phyloP scores from a whole-genome alignment of 768 basidiomycete genomes.

The Phylloporus arenicola region DNA sequence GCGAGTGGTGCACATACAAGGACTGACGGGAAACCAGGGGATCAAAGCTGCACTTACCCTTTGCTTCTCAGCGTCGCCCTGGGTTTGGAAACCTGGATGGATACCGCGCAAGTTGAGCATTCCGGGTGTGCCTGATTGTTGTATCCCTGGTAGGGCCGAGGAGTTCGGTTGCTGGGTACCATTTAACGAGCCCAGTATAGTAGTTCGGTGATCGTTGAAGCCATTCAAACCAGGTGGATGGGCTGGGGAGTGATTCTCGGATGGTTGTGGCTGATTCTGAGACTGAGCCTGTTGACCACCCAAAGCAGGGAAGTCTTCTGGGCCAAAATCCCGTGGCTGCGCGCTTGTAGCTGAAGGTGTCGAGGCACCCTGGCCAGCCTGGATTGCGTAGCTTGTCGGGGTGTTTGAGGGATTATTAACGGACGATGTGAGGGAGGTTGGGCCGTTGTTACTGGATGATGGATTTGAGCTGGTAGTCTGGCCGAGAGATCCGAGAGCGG shows the following conservation, averaged over 20 bases:
- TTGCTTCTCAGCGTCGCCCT: constrained; percentile 60
- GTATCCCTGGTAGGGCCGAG: constrained; percentile 37
- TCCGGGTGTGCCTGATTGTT: constrained; percentile 55
- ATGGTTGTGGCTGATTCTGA: constrained; percentile 27
- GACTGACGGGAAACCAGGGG: neutral
- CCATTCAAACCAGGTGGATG: constrained; percentile 81
- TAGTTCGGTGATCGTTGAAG: constrained; percentile 52
- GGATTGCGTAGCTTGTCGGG: constrained; percentile 74
- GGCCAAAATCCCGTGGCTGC: constrained; percentile 50
- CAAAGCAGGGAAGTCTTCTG: constrained; percentile 86
- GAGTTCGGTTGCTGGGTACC: constrained; percentile 23
- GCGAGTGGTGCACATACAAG: neutral
- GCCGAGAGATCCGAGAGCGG: constrained; percentile 70
- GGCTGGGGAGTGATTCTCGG: constrained; percentile 30
- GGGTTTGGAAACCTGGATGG: constrained; percentile 44
- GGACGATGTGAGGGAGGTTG: constrained; percentile 29
- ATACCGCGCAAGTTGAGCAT: constrained; percentile 53
- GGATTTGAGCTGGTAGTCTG: constrained; percentile 39
- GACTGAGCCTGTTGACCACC: constrained; percentile 51
- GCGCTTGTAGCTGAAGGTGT: constrained; percentile 4
- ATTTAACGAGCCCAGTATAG: constrained; percentile 46
- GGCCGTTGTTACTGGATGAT: constrained; percentile 30
- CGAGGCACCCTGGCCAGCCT: constrained; percentile 55
- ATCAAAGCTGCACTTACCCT: constrained; percentile 45
- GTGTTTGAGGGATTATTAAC: constrained; percentile 27